phyloP scores from a whole-genome alignment of 306 rosid genomes.

The Phaseolus lunatus region DNA sequence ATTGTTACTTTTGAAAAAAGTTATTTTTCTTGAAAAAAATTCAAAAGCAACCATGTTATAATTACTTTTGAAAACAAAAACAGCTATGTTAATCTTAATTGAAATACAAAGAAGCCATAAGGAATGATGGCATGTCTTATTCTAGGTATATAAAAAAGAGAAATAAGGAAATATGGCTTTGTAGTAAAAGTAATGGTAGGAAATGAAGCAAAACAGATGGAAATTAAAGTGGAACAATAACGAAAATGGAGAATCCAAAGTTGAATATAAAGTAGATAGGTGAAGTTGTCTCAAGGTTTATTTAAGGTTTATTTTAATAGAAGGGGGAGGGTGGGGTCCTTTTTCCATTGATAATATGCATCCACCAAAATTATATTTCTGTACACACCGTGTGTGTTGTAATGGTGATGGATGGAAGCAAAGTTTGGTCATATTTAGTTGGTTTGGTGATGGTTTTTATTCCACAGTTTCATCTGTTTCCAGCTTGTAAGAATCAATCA shows the following conservation, averaged over 20 bases:
- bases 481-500: slow-evolving; percentile 56
- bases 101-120: too few species aligned
- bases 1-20: too few species aligned
- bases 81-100: too few species aligned
- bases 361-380: slow-evolving; percentile 47
- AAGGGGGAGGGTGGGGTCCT: slow-evolving; percentile 12
- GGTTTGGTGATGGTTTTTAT: slow-evolving; percentile 51
- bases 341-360: slow-evolving; percentile 45
- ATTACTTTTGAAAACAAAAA: too few species aligned
- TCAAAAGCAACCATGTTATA: too few species aligned
- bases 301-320: slow-evolving; percentile 43
- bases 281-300: slow-evolving; percentile 43
- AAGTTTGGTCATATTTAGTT: slow-evolving; percentile 58
- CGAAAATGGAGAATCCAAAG: slow-evolving; percentile 57
- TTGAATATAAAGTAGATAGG: slow-evolving; percentile 48
- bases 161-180: slow-evolving; percentile 35
- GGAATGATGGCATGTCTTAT: slow-evolving; percentile 36
- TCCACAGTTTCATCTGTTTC: slow-evolving; percentile 35
- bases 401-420: slow-evolving; percentile 54
- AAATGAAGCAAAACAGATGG: slow-evolving; percentile 37
- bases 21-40: too few species aligned
- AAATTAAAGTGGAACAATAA: slow-evolving; percentile 39
- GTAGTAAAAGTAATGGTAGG: slow-evolving; percentile 15
- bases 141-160: slow-evolving; percentile 30
- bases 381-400: slow-evolving; percentile 47